phyloP scores from a whole-genome alignment of 202 grass and related monocot genomes.

The Bolboschoenoplectus hybrid region DNA sequence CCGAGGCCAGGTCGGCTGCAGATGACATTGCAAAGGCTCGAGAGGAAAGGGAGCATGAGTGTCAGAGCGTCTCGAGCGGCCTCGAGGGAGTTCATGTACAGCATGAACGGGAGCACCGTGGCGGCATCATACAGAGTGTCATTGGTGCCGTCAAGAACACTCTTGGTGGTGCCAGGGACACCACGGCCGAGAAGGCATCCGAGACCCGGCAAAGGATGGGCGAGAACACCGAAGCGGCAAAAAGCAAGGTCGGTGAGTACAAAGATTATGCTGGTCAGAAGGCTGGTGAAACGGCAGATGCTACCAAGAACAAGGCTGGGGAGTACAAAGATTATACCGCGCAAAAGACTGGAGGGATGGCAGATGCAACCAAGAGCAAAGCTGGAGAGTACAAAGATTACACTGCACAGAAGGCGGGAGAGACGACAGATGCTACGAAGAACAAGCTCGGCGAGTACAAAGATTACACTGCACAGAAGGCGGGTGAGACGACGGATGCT shows the following conservation, averaged over 20 bases:
- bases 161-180: constrained; percentile 53
- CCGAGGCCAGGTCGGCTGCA: constrained; percentile 46
- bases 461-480: constrained; percentile 46
- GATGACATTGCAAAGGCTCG: constrained; percentile 65
- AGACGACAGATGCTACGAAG: too few relatives aligned
- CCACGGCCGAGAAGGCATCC: constrained; percentile 46
- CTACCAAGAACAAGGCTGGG: not conserved
- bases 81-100: not conserved
- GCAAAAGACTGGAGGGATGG: too few relatives aligned
- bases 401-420: too few relatives aligned
- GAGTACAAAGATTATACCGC: too few relatives aligned
- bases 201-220: constrained; percentile 45
- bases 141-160: constrained; percentile 56
- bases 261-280: constrained; percentile 49
- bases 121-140: constrained; percentile 61
- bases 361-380: too few relatives aligned
- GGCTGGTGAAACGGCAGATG: constrained; percentile 40
- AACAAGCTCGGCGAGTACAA: constrained; percentile 59
- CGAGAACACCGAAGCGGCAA: constrained; percentile 47
- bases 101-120: not conserved
- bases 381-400: too few relatives aligned
- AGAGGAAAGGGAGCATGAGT: constrained; percentile 21
- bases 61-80: not conserved
- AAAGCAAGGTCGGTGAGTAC: constrained; percentile 49
- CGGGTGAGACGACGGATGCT: constrained; percentile 33